Evolutionary conservation across 2,329 filamentous ascomycete species (phyloP).

Genomic region (Colletotrichum sp.): DNA sequence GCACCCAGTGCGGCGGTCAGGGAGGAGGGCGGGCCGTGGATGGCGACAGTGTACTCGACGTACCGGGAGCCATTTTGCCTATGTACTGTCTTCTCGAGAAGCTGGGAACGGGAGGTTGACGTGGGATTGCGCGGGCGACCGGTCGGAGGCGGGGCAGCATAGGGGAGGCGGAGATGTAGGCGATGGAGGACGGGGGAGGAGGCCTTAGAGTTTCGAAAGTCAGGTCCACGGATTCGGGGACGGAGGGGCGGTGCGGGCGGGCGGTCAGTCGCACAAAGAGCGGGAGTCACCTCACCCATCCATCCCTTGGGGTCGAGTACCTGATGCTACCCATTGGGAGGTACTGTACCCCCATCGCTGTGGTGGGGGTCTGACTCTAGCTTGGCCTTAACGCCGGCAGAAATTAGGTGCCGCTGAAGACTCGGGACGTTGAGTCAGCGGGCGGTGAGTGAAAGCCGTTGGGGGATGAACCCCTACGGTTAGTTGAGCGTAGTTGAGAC

Average conservation of each 20-base stretch:
- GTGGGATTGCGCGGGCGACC: constrained; percentile 1
- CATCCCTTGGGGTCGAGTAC: neutral
- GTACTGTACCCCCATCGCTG: neutral
- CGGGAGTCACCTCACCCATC: neutral
- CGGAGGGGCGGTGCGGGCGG: neutral
- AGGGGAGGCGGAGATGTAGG: neutral
- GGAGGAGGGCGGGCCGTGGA: neutral
- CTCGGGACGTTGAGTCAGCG: neutral
- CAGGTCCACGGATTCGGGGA: neutral
- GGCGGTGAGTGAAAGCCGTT: neutral
- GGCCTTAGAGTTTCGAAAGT: neutral
- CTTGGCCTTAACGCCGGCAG: neutral
- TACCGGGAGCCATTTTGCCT: constrained; percentile 36
- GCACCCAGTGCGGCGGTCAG: neutral
- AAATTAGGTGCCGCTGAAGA: neutral
- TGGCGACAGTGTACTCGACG: neutral
- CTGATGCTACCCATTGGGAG: neutral
- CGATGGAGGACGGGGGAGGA: neutral
- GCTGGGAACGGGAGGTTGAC: neutral
- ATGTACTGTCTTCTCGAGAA: constrained; percentile 18
- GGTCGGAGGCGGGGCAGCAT: constrained; percentile 19
- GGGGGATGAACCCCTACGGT: neutral
- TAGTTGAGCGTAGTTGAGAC: neutral
- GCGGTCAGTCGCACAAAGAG: neutral
- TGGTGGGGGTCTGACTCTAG: neutral